A percentile compares a stretch with the other conserved stretches of the same genome.
phyloP scores from a whole-genome alignment of 306 rosid species.

The Prunus mongolica region DNA sequence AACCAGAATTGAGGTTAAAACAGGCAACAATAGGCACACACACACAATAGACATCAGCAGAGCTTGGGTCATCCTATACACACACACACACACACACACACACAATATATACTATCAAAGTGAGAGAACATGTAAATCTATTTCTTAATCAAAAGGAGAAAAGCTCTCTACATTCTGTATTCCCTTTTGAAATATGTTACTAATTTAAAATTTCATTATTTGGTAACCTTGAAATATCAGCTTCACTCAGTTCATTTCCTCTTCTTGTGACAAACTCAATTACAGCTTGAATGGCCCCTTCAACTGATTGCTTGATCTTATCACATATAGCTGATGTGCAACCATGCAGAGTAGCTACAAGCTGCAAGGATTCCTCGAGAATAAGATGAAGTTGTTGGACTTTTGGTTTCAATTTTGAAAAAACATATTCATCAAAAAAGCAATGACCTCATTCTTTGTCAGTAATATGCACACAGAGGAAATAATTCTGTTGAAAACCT shows the following conservation, averaged over 20 bases:
- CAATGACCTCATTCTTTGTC: conserved; percentile 78
- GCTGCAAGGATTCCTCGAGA: conserved; percentile 40
- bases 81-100: conserved; percentile 3
- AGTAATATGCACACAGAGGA: conserved; percentile 75
- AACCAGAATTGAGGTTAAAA: neutral
- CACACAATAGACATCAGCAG: conserved; percentile 42
- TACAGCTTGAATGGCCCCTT: conserved; percentile 93
- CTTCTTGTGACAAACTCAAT: conserved; percentile 77
- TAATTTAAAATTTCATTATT: conserved; percentile 11
- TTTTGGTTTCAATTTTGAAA: neutral
- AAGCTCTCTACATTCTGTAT: conserved; percentile 5
- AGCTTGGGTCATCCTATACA: conserved; percentile 74
- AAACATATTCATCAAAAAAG: neutral
- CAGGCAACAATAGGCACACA: neutral
- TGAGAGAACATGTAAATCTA: conserved; percentile 19
- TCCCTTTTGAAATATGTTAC: conserved; percentile 9
- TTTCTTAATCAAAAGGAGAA: conserved; percentile 18
- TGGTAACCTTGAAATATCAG: conserved; percentile 77
- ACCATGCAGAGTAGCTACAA: conserved; percentile 78
- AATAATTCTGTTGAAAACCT: conserved; percentile 90
- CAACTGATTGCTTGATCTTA: conserved; percentile 89
- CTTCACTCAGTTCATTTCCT: conserved; percentile 71
- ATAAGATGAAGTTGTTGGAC: neutral
- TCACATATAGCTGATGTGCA: conserved; percentile 83
- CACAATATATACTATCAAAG: conserved; percentile 4